A percentile compares a stretch with the other conserved stretches of the same genome.
phyloP scores from a whole-genome alignment of 2,329 filamentous ascomycete species.

The Arachnomyces sp. region DNA sequence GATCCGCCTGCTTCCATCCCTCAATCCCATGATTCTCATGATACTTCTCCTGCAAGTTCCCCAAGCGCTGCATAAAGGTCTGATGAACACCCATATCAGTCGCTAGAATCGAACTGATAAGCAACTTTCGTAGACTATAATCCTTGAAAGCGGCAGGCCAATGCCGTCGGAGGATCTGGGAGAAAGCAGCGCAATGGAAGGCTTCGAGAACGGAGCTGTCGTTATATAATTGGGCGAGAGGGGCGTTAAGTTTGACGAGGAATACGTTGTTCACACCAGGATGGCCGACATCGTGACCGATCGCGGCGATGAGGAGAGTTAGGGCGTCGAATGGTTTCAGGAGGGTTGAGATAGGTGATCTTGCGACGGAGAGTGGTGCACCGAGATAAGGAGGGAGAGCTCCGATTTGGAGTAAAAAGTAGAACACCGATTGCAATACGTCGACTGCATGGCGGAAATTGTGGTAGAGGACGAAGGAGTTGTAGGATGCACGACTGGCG shows the following conservation, averaged over 20 bases:
- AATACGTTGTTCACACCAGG: constrained; percentile 98
- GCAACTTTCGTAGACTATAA: constrained; percentile 70
- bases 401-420: constrained; percentile 75
- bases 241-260: constrained; percentile 81
- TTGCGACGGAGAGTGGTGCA: constrained; percentile 21
- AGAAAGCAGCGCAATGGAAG: constrained; percentile 95
- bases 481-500: constrained; percentile 88
- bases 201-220: constrained; percentile 94
- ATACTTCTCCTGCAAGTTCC: constrained; percentile 70
- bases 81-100: constrained; percentile 98
- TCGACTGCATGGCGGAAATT: constrained; percentile 98
- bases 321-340: constrained; percentile 82
- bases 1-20: constrained; percentile 66
- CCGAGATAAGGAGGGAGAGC: constrained; percentile 58
- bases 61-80: constrained; percentile 86
- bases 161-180: constrained; percentile 84
- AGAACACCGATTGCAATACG: constrained; percentile 86
- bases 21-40: constrained; percentile 56
- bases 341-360: constrained; percentile 62
- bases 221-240: constrained; percentile 90
- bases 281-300: constrained; percentile 95
- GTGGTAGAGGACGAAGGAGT: constrained; percentile 91
- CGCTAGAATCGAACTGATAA: constrained; percentile 95
- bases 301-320: constrained; percentile 85
- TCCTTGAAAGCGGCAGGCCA: constrained; percentile 81